Base-by-base conservation (phyloP, 805 yeast genomes). In the Jamesozyma lodderae region DNA sequence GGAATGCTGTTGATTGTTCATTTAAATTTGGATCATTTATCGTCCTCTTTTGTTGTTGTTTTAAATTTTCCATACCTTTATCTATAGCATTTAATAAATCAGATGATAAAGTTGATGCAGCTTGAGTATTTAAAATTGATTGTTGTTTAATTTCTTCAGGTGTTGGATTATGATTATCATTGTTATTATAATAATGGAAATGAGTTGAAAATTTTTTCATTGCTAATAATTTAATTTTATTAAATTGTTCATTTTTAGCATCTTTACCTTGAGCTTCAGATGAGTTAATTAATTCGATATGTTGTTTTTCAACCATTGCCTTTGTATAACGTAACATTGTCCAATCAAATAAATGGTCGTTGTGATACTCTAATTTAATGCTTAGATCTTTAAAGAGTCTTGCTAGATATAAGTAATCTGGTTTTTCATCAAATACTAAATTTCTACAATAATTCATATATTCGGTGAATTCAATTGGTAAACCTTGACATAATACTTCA, bases 301-400 rank as follows among this genome's bases (percentile, higher is more conserved):
- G 46, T 31, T 53, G 58, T 34, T 55, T 57, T 33, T 51, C 59
- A 25, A 51, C 55, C 55, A 53, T 55, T 36, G 54, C 60, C 51
- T 51, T 59, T 40, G 53, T 59, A 47, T 56, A 55, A 37, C 62
- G 55, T 28, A 56, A 46, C 51, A 87, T 75, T 21, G 96, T 90
- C 98, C 98, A 90, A 64, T 90, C 98, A 63, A 87, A 90, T 17
- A 92, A 78, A 62, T 87, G 90, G 64, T 90, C 97, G 62, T 88
- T 90, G 51, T 81, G 78, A 62, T 86, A 90, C 41, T 85, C 84
- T 60, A 90, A 90, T 47, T 90, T 77, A 46, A 84, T 70, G 59
- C 86, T 86, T 52, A 92, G 69, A 57, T 88, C 96, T 55, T 96
- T 77, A 65, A 90, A 82, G 41, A 90, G 69, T 59, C 85, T 81